phyloP scores from a whole-genome alignment of 2,329 filamentous ascomycete genomes.

The Colletotrichum sp. region DNA sequence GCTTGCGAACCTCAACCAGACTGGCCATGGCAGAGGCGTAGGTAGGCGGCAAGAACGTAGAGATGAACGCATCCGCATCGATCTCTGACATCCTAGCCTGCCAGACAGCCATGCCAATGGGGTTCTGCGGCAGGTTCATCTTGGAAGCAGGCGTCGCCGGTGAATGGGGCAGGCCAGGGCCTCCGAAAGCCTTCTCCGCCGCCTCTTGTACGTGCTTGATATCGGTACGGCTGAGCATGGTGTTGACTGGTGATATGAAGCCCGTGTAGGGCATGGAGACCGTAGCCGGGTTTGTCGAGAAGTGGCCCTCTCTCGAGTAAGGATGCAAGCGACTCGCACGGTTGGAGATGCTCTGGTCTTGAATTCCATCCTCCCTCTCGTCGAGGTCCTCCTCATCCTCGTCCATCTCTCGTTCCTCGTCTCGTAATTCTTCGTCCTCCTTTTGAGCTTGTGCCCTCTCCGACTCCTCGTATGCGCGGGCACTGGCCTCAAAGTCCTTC shows the following conservation, averaged over 20 bases:
- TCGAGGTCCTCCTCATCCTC: slow-evolving; percentile 39
- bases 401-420: slow-evolving; percentile 36
- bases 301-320: slow-evolving; percentile 76
- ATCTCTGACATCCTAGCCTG: slow-evolving; percentile 75
- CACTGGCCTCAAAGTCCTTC: slow-evolving; percentile 57
- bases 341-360: slow-evolving; percentile 1
- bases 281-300: slow-evolving; percentile 74
- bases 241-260: slow-evolving; percentile 72
- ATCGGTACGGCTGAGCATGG: slow-evolving; percentile 70
- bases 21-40: slow-evolving; percentile 72
- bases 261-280: slow-evolving; percentile 74
- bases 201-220: slow-evolving; percentile 76
- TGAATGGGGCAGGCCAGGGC: slow-evolving; percentile 76
- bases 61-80: slow-evolving; percentile 75
- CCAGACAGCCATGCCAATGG: slow-evolving; percentile 67
- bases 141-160: slow-evolving; percentile 69
- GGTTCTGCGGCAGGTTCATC: slow-evolving; percentile 64
- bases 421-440: slow-evolving; percentile 38
- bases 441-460: slow-evolving; percentile 36
- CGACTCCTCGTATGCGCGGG: slow-evolving; percentile 34
- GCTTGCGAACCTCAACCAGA: slow-evolving; percentile 75
- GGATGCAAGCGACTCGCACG: slow-evolving; percentile 69
- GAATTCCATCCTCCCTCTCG: slow-evolving; percentile 26
- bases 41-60: slow-evolving; percentile 71
- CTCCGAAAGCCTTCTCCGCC: slow-evolving; percentile 79